phyloP scores from a whole-genome alignment of 192 early-diverging fungal genomes.

The Umbelopsis ramanniana region DNA sequence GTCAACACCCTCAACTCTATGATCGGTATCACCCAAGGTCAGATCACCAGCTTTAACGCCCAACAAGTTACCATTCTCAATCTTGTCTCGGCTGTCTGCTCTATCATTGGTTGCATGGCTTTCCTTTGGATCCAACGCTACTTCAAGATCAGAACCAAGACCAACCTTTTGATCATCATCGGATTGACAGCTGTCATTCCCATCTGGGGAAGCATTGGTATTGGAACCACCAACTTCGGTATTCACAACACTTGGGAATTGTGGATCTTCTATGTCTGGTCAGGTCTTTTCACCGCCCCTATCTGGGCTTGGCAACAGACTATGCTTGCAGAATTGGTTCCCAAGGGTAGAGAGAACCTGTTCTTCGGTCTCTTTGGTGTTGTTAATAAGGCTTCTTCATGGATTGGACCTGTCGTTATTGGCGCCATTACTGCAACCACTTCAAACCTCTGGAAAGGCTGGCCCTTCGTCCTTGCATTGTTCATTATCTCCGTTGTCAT shows the following conservation, averaged over 20 bases:
- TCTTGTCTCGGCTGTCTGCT: slow-evolving; percentile 57
- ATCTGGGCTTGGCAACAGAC: slow-evolving; percentile 61
- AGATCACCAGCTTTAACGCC: slow-evolving; percentile 55
- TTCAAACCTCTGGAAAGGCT: slow-evolving; percentile 58
- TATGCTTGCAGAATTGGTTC: slow-evolving; percentile 66
- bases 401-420: slow-evolving; percentile 76
- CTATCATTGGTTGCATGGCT: slow-evolving; percentile 56
- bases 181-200: slow-evolving; percentile 55
- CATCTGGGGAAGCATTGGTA: slow-evolving; percentile 67
- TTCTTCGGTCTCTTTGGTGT: slow-evolving; percentile 76
- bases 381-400: slow-evolving; percentile 73
- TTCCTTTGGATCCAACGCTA: slow-evolving; percentile 61
- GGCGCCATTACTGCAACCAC: slow-evolving; percentile 61
- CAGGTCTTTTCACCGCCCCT: slow-evolving; percentile 67
- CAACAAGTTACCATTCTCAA: slow-evolving; percentile 59
- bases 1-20: slow-evolving; percentile 58
- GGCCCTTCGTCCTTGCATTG: slow-evolving; percentile 56
- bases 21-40: slow-evolving; percentile 61
- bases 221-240: slow-evolving; percentile 57
- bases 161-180: slow-evolving; percentile 55
- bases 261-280: slow-evolving; percentile 59
- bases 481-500: slow-evolving; percentile 57
- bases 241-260: slow-evolving; percentile 58
- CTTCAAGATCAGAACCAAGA: slow-evolving; percentile 52
- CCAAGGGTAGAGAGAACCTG: slow-evolving; percentile 66